Evolutionary conservation across 2,329 filamentous ascomycete genomes (phyloP), one percentile per base, ranked within the genome.

Genomic region (Magnaporthiopsis incrustans): DNA sequence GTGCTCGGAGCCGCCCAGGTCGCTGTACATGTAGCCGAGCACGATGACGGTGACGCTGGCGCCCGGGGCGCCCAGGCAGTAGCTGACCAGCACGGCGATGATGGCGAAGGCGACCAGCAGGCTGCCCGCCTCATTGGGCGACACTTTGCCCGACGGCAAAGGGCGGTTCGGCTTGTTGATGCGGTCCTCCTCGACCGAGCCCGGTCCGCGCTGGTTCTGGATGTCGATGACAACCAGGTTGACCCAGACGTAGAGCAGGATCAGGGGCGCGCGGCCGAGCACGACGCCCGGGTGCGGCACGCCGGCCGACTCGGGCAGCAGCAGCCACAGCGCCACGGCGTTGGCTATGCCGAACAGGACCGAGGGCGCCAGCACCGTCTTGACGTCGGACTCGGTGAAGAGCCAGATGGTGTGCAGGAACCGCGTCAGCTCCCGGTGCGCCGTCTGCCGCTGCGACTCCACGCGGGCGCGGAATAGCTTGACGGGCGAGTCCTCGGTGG

Each of bases 11-110:
- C 68, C 73, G 3, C 68, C 66, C 1, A 75, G 72, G 56, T 80
- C 77, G 65, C 80, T 80, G 68, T 80, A 80, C 62, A 76, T 67
- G 71, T 74, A 77, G 0, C 72, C 75, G 62, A 75, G 59, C 15
- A 72, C 30, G 60, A 74, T 61, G 33, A 79, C 66, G n/a, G 74
- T 33, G 1, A 70, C 59, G 33, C 71, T 68, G 66, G 77, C 68
- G 38, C 68, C 65, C 58, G 68, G 44, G n/a, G 69, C 66, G 38
- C 73, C 69, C 33, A 73, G 61, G 1, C 63, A 50, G 59, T 38
- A 44, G 59, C 59, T 26, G 53, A 35, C 25, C 4, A 63, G 56
- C 2, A 63, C 32, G 7, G 62, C 56, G 38, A 63, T 63, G 53
- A 63, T 63, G 57, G n/a, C 35, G 62, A 59, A 63, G 26, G 59